These are phyloP conservation scores for Ilex aquifolium DNA, from an alignment of 257 asterid species.

Conservation along the genomic window DNA sequence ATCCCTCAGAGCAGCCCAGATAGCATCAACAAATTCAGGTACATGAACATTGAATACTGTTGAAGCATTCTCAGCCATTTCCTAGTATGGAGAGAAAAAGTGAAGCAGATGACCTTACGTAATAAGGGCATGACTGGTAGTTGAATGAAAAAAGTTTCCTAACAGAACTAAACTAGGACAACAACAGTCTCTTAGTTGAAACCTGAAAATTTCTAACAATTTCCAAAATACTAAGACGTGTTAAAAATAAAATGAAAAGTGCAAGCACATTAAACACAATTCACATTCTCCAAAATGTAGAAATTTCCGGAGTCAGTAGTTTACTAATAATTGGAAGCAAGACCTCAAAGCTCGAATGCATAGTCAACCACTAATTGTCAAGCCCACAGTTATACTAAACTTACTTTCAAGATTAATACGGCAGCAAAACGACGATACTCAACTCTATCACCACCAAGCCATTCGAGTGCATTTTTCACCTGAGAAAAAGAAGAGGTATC, in stretches of 20 bases:
- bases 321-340: not conserved
- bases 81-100: constrained; percentile 42
- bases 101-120: not conserved
- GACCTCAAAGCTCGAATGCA: constrained; percentile 9
- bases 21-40: constrained; percentile 93
- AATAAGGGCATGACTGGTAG: not conserved
- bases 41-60: constrained; percentile 97
- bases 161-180: too few relatives aligned
- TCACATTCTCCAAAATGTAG: not conserved
- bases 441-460: constrained; percentile 94
- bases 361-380: constrained; percentile 6
- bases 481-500: constrained; percentile 31
- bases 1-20: constrained; percentile 98
- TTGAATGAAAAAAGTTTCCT: too few relatives aligned
- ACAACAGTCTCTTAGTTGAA: too few relatives aligned
- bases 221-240: too few relatives aligned
- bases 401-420: constrained; percentile 83
- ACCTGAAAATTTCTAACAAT: too few relatives aligned
- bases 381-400: constrained; percentile 13
- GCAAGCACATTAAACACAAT: too few relatives aligned
- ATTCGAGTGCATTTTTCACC: constrained; percentile 84
- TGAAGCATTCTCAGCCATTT: constrained; percentile 99
- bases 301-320: constrained; percentile 5
- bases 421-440: constrained; percentile 97
- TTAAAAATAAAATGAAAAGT: too few relatives aligned